phyloP scores from a whole-genome alignment of 73 alveolate genomes.

The Tetrahymena thermophila region DNA sequence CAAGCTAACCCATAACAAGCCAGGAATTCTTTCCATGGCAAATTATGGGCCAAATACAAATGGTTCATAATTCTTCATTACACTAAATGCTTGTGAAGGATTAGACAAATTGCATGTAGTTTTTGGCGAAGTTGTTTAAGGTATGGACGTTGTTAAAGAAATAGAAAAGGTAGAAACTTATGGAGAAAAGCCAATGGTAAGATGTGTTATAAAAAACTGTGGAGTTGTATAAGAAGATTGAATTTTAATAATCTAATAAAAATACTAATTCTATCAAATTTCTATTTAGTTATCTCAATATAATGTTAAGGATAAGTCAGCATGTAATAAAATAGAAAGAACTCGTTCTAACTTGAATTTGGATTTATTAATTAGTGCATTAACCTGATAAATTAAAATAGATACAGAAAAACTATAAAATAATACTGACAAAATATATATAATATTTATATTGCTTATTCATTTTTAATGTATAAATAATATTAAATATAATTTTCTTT shows the following conservation, averaged over 20 bases:
- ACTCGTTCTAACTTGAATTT: no score
- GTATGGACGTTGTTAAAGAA: slow-evolving; percentile 73
- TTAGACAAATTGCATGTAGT: slow-evolving; percentile 93
- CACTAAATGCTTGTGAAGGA: slow-evolving; percentile 64
- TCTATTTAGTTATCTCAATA: background rate
- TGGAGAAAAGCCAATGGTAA: slow-evolving; percentile 21
- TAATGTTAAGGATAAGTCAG: no score
- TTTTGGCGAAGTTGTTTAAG: slow-evolving; percentile 94
- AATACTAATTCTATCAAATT: background rate
- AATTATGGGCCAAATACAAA: slow-evolving; percentile 89
- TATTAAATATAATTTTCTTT: no score
- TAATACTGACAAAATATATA: no score
- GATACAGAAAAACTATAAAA: no score
- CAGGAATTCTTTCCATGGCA: slow-evolving; percentile 89
- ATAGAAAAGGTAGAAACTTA: slow-evolving; percentile 69
- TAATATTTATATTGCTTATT: no score
- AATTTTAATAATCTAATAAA: background rate
- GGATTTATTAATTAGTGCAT: no score
- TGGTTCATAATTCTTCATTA: slow-evolving; percentile 80
- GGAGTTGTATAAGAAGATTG: background rate
- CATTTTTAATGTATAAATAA: no score
- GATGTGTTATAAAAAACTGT: background rate
- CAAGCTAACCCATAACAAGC: slow-evolving; percentile 49
- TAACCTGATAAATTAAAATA: no score
- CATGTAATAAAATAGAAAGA: no score